Percentiles rank a stretch among this genome's conserved stretches.
These are phyloP conservation scores for Epichloe brachyelytri DNA, from an alignment of 2,329 filamentous ascomycete species.

Conservation along the genomic window DNA sequence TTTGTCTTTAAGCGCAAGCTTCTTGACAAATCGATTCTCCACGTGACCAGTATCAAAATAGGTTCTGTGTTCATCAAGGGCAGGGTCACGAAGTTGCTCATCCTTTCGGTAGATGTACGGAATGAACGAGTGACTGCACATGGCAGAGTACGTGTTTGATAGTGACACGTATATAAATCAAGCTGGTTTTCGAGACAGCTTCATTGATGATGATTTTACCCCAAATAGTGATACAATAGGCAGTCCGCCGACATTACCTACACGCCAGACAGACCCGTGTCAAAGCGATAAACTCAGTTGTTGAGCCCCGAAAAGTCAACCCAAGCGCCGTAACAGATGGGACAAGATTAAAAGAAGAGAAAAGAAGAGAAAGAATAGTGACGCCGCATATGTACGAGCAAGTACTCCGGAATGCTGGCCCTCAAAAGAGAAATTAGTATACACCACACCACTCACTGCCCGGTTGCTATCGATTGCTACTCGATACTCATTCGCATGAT, in stretches of 20 bases:
- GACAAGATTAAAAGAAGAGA: not conserved
- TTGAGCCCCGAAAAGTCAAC: not conserved
- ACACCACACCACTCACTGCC: not conserved
- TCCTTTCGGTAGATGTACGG: too few relatives aligned
- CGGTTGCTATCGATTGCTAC: conserved; percentile 22
- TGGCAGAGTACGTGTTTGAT: too few relatives aligned
- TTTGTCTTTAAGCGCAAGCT: too few relatives aligned
- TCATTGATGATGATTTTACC: not conserved
- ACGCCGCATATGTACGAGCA: not conserved
- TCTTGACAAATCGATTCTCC: too few relatives aligned
- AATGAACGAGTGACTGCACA: too few relatives aligned
- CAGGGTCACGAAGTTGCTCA: too few relatives aligned
- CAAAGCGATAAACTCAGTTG: not conserved
- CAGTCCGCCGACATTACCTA: not conserved
- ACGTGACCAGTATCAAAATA: too few relatives aligned
- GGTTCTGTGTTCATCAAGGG: too few relatives aligned
- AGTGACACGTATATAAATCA: too few relatives aligned
- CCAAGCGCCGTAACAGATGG: not conserved
- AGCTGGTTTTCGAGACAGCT: too few relatives aligned
- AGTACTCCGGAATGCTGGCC: not conserved
- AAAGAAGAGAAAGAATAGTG: not conserved
- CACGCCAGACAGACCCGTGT: too few relatives aligned
- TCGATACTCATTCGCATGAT: conserved; percentile 97
- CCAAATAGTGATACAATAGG: not conserved
- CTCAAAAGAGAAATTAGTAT: too few relatives aligned